Evolutionary conservation across 2,329 filamentous ascomycete genomes (phyloP).

Genomic region (Fusarium avenaceum): DNA sequence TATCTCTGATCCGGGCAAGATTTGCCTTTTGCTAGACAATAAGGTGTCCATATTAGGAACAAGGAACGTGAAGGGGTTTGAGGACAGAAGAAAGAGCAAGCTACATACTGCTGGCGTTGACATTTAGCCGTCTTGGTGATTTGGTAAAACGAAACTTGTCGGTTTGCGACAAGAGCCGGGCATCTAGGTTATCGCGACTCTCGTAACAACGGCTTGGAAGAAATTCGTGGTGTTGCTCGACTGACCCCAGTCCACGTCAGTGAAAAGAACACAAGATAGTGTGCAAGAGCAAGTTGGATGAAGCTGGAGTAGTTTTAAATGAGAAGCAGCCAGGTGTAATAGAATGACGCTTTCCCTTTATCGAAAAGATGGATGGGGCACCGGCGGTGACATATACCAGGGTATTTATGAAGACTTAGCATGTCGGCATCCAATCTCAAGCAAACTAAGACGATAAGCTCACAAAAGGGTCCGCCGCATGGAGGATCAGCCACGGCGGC

Average conservation of each 20-base stretch:
- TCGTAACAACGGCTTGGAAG: constrained; percentile 25
- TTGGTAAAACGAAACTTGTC: constrained; percentile 32
- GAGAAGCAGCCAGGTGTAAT: constrained; percentile 31
- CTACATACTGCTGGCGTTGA: constrained; percentile 52
- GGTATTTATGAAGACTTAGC: constrained; percentile 36
- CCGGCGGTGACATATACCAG: constrained; percentile 40
- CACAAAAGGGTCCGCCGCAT: constrained; percentile 38
- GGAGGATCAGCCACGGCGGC: constrained; percentile 42
- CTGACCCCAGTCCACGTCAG: constrained; percentile 23
- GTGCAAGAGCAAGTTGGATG: constrained; percentile 24
- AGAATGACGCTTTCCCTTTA: constrained; percentile 46
- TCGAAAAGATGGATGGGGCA: constrained; percentile 42
- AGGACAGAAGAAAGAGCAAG: constrained; percentile 21
- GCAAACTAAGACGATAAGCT: constrained; percentile 32
- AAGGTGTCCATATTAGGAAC: constrained; percentile 37
- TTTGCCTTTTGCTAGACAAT: constrained; percentile 55
- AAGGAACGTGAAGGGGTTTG: constrained; percentile 19
- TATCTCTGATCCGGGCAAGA: constrained; percentile 75
- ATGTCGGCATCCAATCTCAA: too few species aligned
- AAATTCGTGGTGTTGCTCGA: constrained; percentile 18
- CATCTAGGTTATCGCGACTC: constrained; percentile 41
- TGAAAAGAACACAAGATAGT: constrained; percentile 17
- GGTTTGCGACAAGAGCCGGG: constrained; percentile 30
- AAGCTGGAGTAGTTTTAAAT: constrained; percentile 36
- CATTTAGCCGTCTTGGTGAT: constrained; percentile 49